Base-by-base conservation (phyloP, 129 eudicot genomes). In the Flaveria robusta region DNA sequence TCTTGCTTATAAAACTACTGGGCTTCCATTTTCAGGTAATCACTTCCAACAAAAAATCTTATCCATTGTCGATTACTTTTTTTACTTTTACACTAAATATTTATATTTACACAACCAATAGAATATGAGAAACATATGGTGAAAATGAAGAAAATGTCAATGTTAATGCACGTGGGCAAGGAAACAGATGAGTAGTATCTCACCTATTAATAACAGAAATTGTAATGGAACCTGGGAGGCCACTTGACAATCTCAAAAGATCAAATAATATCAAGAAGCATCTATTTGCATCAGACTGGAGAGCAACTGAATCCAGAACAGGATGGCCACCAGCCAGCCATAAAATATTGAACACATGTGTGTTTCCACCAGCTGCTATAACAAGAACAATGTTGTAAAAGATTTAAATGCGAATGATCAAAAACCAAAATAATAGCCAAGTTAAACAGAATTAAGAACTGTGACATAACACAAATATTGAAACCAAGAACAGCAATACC, bases 201-300 rank as follows among this genome's bases (percentile, higher is more conserved):
- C 96, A 95, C 99, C 97, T 86, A 76, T 92, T 95, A 68, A 95
- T 83, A 83, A 86, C 84, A 29, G 96, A 79, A 72, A 95, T 83
- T 64, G 87, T 83, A 85, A 91, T 79, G 50, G 87, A 81, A 52
- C 94, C 99, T 22, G 91, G 97, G 18, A 80, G 82, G 74, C 74
- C 74, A 71, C 84, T 81, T 60, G 92, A 76, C 52, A 88, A 78
- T 51, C 84, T 82, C 83, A 91, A 86, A 72, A 91, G 42, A 37
- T 91, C 92, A 81, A 89, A 18, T 76, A 95, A 70, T 50, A 74
- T 77, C 58, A 82, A 74, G 67, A 87, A 64, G 75, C 59, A 86
- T 77, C 86, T 89, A 62, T 86, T 86, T 72, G 95, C 89, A 56
- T 95, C 99, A 58, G 92, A 84, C 60, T 71, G 70, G 19, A 89